These are phyloP conservation scores for Paraconiothyrium sp. DNA, from an alignment of 2,329 filamentous ascomycete genomes.

Conservation along the genomic window DNA sequence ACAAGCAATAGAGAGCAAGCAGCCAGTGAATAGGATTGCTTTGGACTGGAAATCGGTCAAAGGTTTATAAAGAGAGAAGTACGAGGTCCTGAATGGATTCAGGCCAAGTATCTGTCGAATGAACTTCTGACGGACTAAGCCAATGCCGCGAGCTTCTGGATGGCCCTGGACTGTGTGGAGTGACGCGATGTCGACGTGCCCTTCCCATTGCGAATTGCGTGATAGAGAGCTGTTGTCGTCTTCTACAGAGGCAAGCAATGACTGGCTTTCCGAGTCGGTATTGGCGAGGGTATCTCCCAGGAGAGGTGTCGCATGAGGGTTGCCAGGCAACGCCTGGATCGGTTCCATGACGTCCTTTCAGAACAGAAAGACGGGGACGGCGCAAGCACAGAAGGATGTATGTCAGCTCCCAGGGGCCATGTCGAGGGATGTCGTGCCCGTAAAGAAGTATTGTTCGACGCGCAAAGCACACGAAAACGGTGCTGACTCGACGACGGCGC, in stretches of 20 bases:
- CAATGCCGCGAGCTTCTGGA: constrained; percentile 41
- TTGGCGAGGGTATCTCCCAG: constrained; percentile 23
- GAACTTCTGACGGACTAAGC: constrained; percentile 43
- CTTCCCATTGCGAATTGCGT: constrained; percentile 42
- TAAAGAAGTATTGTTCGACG: neutral
- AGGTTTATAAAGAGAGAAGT: constrained; percentile 58
- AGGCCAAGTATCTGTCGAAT: constrained; percentile 52
- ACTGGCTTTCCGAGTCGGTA: constrained; percentile 28
- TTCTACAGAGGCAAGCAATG: constrained; percentile 34
- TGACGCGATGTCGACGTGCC: constrained; percentile 46
- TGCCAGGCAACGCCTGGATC: constrained; percentile 16
- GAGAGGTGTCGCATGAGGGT: constrained; percentile 11
- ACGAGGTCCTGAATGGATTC: constrained; percentile 59
- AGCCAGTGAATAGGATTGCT: constrained; percentile 44
- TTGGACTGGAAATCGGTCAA: constrained; percentile 54
- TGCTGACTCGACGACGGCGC: constrained; percentile 5
- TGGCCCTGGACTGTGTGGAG: constrained; percentile 46
- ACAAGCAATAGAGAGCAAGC: constrained; percentile 60
- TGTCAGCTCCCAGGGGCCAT: constrained; percentile 4
- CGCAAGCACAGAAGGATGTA: neutral
- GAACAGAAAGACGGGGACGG: neutral
- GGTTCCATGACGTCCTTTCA: constrained; percentile 13
- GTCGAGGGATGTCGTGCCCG: neutral
- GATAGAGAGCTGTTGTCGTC: constrained; percentile 27
- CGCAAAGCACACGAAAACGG: neutral